Percentiles rank a stretch among this genome's conserved stretches.
Evolutionary conservation across 2,329 filamentous ascomycete genomes (phyloP).

Genomic region (Claviceps africana): DNA sequence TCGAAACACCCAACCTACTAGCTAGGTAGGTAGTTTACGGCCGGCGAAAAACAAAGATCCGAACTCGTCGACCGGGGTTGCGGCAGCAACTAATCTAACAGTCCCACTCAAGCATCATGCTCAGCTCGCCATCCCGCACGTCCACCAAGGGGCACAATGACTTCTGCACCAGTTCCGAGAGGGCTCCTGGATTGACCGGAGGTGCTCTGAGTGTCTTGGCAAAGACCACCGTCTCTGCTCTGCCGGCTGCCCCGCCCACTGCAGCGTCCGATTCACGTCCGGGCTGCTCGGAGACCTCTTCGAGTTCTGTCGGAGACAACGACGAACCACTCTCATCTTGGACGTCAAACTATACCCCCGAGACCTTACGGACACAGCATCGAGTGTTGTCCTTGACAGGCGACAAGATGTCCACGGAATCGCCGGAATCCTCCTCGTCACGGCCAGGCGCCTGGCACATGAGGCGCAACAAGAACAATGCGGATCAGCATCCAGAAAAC

Average conservation of each 20-base stretch:
- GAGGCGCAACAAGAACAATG: constrained; percentile 7
- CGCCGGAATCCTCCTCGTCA: constrained; percentile 6
- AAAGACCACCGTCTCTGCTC: not conserved
- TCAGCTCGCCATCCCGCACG: constrained; percentile 7
- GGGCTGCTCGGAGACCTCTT: not conserved
- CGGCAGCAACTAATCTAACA: constrained; percentile 5
- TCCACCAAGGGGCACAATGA: constrained; percentile 6
- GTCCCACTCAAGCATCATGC: constrained; percentile 12
- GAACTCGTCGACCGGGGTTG: not conserved
- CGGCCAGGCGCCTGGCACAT: constrained; percentile 13
- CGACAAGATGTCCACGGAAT: constrained; percentile 12
- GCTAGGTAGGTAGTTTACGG: not conserved
- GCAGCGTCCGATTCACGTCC: not conserved
- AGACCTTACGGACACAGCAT: not conserved
- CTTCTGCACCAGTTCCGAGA: not conserved
- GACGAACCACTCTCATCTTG: constrained; percentile 1
- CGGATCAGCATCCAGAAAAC: not conserved
- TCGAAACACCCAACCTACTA: not conserved
- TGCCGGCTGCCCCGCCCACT: not conserved
- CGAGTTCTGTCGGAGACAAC: not conserved
- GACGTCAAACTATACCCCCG: constrained; percentile 13
- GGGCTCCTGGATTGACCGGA: not conserved
- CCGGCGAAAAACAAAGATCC: not conserved
- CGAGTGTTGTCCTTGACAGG: constrained; percentile 19
- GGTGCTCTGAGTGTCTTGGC: not conserved